Conservation (phyloP, 495 filamentous ascomycete genomes). For the Trichodelitschia bisporula region DNA sequence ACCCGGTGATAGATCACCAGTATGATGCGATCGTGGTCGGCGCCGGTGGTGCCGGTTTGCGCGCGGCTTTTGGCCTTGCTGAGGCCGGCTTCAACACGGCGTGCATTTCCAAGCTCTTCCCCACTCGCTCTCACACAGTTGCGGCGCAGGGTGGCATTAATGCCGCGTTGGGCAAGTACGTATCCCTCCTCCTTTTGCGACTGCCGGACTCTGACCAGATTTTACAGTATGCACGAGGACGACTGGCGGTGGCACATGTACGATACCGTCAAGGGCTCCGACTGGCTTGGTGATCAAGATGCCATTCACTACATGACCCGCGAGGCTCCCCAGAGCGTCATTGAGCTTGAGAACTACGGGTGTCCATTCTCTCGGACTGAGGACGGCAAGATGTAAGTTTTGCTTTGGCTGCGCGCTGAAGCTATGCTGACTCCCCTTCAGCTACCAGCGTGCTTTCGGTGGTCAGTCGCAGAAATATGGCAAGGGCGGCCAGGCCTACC, state of each 20-base stretch:
- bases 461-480: conserved; percentile 87
- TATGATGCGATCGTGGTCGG: conserved; percentile 79
- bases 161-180: conserved; percentile 78
- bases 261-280: conserved; percentile 94
- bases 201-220: too few relatives aligned
- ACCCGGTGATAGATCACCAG: conserved; percentile 56
- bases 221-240: conserved; percentile 46
- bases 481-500: conserved; percentile 91
- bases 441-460: conserved; percentile 91
- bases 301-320: conserved; percentile 99
- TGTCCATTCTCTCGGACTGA: conserved; percentile 96
- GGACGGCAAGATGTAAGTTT: conserved; percentile 62
- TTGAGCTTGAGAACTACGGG: conserved; percentile 92
- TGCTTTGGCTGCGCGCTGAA: conserved; percentile 9
- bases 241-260: conserved; percentile 99
- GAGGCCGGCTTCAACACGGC: conserved; percentile 97
- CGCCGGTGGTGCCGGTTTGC: conserved; percentile 80
- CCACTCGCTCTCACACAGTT: conserved; percentile 85
- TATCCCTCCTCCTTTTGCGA: conserved; percentile 1
- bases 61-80: conserved; percentile 86
- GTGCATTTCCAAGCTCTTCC: conserved; percentile 95
- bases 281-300: conserved; percentile 97
- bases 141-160: conserved; percentile 90
- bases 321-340: conserved; percentile 74
- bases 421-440: too few relatives aligned